Evolutionary conservation across 495 filamentous ascomycete species (phyloP).

Genomic region (Elaphomyces granulatus): DNA sequence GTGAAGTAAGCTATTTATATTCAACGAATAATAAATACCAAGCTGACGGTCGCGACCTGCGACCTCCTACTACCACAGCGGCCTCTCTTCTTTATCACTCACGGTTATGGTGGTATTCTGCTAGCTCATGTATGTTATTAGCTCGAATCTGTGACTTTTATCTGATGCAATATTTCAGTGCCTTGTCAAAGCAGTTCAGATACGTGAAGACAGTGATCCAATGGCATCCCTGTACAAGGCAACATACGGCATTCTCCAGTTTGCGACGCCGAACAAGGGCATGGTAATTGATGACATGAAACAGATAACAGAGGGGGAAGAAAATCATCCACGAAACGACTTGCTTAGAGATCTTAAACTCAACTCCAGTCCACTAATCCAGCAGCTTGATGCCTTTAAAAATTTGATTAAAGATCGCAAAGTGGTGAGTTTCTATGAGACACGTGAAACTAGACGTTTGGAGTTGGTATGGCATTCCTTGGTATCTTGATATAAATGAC

Average conservation of each 20-base stretch:
- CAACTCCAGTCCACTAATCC: slow-evolving; percentile 11
- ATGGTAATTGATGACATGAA: slow-evolving; percentile 19
- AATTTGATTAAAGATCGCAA: slow-evolving; percentile 18
- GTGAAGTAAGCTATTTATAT: slow-evolving; percentile 7
- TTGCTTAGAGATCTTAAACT: slow-evolving; percentile 9
- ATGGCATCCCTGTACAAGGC: slow-evolving; percentile 19
- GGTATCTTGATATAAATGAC: too few relatives aligned
- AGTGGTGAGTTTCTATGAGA: slow-evolving; percentile 21
- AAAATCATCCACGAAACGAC: slow-evolving; percentile 13
- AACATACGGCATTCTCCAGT: slow-evolving; percentile 23
- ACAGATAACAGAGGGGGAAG: slow-evolving; percentile 14
- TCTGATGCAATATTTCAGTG: slow-evolving; percentile 9
- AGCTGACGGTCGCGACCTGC: slow-evolving; percentile 5
- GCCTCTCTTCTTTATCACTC: slow-evolving; percentile 19
- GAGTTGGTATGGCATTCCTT: too few relatives aligned
- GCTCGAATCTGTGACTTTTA: neutral
- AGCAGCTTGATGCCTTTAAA: slow-evolving; percentile 11
- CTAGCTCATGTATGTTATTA: slow-evolving; percentile 14
- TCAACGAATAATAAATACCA: neutral
- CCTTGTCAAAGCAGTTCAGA: slow-evolving; percentile 16
- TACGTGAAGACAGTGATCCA: slow-evolving; percentile 12
- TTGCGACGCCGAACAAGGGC: slow-evolving; percentile 20
- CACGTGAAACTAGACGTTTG: slow-evolving; percentile 14
- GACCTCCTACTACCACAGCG: slow-evolving; percentile 8
- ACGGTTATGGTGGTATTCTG: slow-evolving; percentile 21